Evolutionary conservation across 805 yeast species (phyloP).

Genomic region (Kuraishia capsulata): DNA sequence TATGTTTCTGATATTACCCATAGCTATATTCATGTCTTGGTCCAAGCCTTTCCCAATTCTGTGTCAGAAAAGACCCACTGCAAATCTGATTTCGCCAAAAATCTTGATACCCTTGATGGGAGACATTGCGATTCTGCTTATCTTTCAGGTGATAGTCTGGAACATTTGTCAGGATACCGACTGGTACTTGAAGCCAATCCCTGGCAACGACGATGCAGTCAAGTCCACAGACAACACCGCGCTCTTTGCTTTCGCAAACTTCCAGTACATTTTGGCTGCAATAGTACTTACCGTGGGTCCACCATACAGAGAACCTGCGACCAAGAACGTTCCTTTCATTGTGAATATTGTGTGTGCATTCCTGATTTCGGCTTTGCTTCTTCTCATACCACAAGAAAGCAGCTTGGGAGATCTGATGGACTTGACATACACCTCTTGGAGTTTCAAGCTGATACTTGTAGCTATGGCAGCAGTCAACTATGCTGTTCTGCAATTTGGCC

Average conservation of each 20-base stretch:
- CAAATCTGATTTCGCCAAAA: conserved; percentile 85
- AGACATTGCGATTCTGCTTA: conserved; percentile 53
- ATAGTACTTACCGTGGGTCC: conserved; percentile 84
- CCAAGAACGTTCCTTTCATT: conserved; percentile 63
- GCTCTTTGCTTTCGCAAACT: conserved; percentile 70
- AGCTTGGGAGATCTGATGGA: conserved; percentile 66
- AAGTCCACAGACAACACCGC: conserved; percentile 86
- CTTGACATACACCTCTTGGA: conserved; percentile 47
- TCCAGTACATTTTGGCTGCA: conserved; percentile 84
- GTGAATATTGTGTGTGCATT: conserved; percentile 45
- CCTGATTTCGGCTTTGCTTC: conserved; percentile 40
- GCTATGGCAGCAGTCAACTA: conserved; percentile 40
- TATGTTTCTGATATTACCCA: conserved; percentile 79
- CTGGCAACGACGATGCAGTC: conserved; percentile 77
- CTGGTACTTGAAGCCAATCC: conserved; percentile 78
- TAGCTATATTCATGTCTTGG: conserved; percentile 98
- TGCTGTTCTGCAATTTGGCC: conserved; percentile 33
- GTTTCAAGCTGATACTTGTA: conserved; percentile 44
- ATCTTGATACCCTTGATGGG: conserved; percentile 77
- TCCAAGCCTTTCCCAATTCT: conserved; percentile 63
- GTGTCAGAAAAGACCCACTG: conserved; percentile 77
- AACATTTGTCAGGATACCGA: conserved; percentile 37
- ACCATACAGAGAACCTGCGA: conserved; percentile 78
- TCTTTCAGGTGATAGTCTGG: conserved; percentile 71
- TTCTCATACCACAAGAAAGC: conserved; percentile 43